Conservation (phyloP, 148 eudicot genomes). For the Fallopia convolvulus region DNA sequence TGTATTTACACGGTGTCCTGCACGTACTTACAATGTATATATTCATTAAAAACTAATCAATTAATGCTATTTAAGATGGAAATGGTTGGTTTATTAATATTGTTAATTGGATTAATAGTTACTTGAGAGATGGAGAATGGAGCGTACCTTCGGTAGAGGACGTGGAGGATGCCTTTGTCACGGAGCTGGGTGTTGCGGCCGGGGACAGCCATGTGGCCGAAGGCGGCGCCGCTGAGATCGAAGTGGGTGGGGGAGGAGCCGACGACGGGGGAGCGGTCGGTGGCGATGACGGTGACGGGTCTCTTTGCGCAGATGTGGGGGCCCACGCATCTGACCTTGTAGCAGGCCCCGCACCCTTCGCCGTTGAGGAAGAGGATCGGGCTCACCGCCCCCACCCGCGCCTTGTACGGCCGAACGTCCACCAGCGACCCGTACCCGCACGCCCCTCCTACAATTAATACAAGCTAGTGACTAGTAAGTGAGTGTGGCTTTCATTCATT, state of each 20-base stretch:
- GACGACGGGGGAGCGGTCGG: conserved; percentile 90
- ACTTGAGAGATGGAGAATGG: too few relatives aligned
- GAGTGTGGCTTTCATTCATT: too few relatives aligned
- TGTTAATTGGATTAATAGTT: too few relatives aligned
- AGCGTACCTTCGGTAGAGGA: conserved; percentile 53
- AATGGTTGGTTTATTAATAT: too few relatives aligned
- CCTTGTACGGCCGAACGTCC: conserved; percentile 81
- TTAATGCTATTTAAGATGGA: too few relatives aligned
- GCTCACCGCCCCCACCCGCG: conserved; percentile 82
- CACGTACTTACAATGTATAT: neutral
- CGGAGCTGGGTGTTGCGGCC: conserved; percentile 53
- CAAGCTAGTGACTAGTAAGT: too few relatives aligned
- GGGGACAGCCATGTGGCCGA: conserved; percentile 67
- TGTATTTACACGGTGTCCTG: conserved; percentile 90
- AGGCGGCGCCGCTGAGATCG: conserved; percentile 92
- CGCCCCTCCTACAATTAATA: conserved; percentile 58
- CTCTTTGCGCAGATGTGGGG: conserved; percentile 53
- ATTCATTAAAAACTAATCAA: too few relatives aligned
- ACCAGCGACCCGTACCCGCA: conserved; percentile 93
- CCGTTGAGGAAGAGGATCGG: conserved; percentile 71
- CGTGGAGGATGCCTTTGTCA: conserved; percentile 50
- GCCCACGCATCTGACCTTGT: conserved; percentile 86
- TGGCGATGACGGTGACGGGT: conserved; percentile 84
- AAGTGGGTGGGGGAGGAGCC: conserved; percentile 57
- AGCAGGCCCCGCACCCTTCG: conserved; percentile 98